Evolutionary conservation across 306 rosid genomes (phyloP), one percentile per base, ranked within the genome.

Genomic region (Benincasa hispida): DNA sequence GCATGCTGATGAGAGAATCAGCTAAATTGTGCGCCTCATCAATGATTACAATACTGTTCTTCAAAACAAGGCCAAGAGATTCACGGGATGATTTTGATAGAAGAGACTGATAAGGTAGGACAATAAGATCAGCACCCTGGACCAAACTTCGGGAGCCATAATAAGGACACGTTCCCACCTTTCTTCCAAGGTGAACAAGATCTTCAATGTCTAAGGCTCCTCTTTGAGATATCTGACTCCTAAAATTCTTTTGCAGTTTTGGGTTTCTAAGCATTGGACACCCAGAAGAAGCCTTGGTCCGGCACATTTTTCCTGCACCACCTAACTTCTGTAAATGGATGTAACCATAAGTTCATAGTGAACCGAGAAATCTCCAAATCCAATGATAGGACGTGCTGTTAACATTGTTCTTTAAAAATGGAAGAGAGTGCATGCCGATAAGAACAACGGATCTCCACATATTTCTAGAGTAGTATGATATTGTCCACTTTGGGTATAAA

Each of bases 1-100:
- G 83, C 91, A 94, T 91, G 74, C 89, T 86, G 90, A 91, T 88
- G 76, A 94, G 97, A 69, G 97, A 90, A 83, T 94, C 98, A 41
- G 97, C 96, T 83, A 91, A 83, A 89, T 94, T 94, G 78, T 91
- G 98, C 69, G 98, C 98, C 85, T 91, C 97, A 1, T 94, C 98
- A 80, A 94, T 85, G 57, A 94, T 87, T 75, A 94, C 79, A 80
- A 94, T 84, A 79, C 68, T 91, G 70, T 90, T 87, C 84, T 90
- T 89, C 87, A 94, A 87, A 79, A 82, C 87, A 76, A 94, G 86
- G 81, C 96, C 95, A 81, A 94, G 94, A 63, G 98, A 91, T 83
- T 94, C 97, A 18, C 97, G 96, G 41, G 98, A 94, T 82, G 98
- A 88, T 83, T 91, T 91, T 67, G 97, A 91, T 21, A 94, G 83